Percentiles rank a stretch among this genome's conserved stretches.
Conservation (phyloP, 352 stramenopile species). For the Globisporangium canariense region DNA sequence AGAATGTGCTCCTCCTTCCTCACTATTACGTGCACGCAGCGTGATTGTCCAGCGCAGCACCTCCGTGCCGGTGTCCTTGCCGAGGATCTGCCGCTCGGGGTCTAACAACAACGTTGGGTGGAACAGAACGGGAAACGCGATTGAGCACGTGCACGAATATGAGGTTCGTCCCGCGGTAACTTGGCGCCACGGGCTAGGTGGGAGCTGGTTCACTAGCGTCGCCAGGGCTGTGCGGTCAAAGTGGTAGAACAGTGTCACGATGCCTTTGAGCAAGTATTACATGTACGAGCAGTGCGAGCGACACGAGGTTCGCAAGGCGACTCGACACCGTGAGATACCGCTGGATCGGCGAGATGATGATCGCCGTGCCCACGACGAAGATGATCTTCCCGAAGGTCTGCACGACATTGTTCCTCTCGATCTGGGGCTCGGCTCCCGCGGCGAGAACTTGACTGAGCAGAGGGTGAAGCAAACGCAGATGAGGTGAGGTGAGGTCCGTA, state of each 20-base stretch:
- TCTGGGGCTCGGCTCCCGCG: conserved; percentile 59
- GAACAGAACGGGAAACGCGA: conserved; percentile 62
- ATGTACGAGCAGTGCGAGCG: conserved; percentile 62
- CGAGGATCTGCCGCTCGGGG: conserved; percentile 54
- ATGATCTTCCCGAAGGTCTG: conserved; percentile 70
- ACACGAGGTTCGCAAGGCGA: conserved; percentile 53
- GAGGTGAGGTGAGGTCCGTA: conserved; percentile 20
- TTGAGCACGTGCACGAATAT: conserved; percentile 63
- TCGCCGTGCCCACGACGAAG: conserved; percentile 61
- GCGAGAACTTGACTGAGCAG: conserved; percentile 30
- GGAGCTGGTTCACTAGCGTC: conserved; percentile 57
- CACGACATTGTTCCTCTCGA: conserved; percentile 34
- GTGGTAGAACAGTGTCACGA: conserved; percentile 73
- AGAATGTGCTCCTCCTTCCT: too few species aligned
- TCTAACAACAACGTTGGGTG: conserved; percentile 65
- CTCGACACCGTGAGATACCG: conserved; percentile 48
- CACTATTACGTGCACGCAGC: conserved; percentile 9
- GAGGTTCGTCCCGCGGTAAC: conserved; percentile 22
- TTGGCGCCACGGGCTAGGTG: conserved; percentile 27
- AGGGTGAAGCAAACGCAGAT: conserved; percentile 58
- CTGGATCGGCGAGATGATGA: conserved; percentile 66
- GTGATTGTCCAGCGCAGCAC: conserved; percentile 47
- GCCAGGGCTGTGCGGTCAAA: conserved; percentile 61
- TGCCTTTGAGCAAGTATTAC: conserved; percentile 57
- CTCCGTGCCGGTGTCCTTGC: conserved; percentile 57